Percentiles rank a stretch among this genome's conserved stretches.
These are phyloP conservation scores for Ciborinia camelliae DNA, from an alignment of 2,329 filamentous ascomycete species.

Conservation along the genomic window DNA sequence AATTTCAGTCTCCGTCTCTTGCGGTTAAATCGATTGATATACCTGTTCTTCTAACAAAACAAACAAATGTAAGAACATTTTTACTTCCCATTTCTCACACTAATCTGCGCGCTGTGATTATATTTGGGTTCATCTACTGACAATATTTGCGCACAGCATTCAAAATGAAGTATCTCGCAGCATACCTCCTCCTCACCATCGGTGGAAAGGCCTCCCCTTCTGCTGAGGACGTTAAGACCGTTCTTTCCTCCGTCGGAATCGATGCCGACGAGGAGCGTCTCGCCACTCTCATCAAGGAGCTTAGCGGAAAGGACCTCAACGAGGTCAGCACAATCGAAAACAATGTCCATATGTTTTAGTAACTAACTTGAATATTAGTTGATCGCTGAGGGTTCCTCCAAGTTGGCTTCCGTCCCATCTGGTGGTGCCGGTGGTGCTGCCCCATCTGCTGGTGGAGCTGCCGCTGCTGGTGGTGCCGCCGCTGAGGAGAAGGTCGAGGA, in stretches of 20 bases:
- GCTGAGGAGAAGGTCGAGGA: conserved; percentile 63
- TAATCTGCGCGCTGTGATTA: not conserved
- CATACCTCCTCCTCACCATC: conserved; percentile 95
- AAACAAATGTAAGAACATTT: conserved; percentile 31
- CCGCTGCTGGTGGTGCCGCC: conserved; percentile 62
- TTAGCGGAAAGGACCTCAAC: conserved; percentile 88
- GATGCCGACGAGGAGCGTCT: conserved; percentile 90
- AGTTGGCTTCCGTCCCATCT: conserved; percentile 96
- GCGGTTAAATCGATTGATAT: conserved; percentile 99
- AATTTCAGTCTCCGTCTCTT: conserved; percentile 98
- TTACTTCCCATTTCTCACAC: not conserved
- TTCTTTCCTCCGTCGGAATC: conserved; percentile 91
- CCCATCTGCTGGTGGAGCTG: conserved; percentile 64
- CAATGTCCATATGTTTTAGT: conserved; percentile 31
- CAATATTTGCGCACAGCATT: conserved; percentile 40
- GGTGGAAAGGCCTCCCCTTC: conserved; percentile 89
- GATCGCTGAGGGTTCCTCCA: conserved; percentile 82
- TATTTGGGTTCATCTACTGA: conserved; percentile 22
- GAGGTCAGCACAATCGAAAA: conserved; percentile 57
- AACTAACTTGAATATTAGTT: conserved; percentile 55
- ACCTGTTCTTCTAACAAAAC: conserved; percentile 59
- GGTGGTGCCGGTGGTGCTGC: conserved; percentile 76
- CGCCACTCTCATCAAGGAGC: conserved; percentile 81
- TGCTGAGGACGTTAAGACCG: conserved; percentile 78
- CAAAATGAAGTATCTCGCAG: conserved; percentile 99